These are phyloP conservation scores for Candida glucosophila DNA, from an alignment of 1,139 yeast species.

Conservation along the genomic window DNA sequence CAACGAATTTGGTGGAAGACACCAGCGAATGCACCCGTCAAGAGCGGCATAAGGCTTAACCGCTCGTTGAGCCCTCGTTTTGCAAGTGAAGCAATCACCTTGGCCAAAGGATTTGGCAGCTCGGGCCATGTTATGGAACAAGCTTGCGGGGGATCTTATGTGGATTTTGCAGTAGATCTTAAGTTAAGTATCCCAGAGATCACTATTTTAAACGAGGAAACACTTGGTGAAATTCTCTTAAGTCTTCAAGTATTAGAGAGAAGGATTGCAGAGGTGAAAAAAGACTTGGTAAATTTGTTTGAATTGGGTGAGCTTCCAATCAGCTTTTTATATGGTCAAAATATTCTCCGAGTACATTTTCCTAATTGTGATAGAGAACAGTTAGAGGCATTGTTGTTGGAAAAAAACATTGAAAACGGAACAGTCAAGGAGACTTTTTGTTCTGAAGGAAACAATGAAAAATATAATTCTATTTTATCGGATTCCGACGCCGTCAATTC, in stretches of 20 bases:
- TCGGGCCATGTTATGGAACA: no score
- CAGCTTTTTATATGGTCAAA: conserved; percentile 22
- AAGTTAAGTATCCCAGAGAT: conserved; percentile 37
- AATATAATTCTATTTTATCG: conserved; percentile 5
- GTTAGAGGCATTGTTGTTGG: conserved; percentile 41
- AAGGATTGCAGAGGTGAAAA: conserved; percentile 25
- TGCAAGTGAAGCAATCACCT: conserved; percentile 27
- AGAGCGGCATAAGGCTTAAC: conserved; percentile 9
- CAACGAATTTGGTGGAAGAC: conserved; percentile 1
- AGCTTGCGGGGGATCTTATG: conserved; percentile 47
- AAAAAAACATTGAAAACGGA: conserved; percentile 43
- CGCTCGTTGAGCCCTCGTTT: conserved; percentile 26
- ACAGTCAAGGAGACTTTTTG: conserved; percentile 34
- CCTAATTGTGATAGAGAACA: conserved; percentile 48
- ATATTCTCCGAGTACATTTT: conserved; percentile 42
- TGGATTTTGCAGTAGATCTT: conserved; percentile 42
- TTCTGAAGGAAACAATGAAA: no score
- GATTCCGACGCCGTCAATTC: conserved; percentile 19
- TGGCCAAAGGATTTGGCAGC: no score
- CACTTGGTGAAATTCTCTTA: conserved; percentile 30
- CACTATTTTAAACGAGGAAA: conserved; percentile 40
- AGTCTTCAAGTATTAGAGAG: conserved; percentile 23
- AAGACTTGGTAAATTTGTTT: conserved; percentile 30
- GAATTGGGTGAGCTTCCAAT: conserved; percentile 45
- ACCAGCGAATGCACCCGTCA: conserved; percentile 1